These are phyloP conservation scores for Trichoderma endophyticum DNA, from an alignment of 2,329 filamentous ascomycete genomes.

Conservation along the genomic window DNA sequence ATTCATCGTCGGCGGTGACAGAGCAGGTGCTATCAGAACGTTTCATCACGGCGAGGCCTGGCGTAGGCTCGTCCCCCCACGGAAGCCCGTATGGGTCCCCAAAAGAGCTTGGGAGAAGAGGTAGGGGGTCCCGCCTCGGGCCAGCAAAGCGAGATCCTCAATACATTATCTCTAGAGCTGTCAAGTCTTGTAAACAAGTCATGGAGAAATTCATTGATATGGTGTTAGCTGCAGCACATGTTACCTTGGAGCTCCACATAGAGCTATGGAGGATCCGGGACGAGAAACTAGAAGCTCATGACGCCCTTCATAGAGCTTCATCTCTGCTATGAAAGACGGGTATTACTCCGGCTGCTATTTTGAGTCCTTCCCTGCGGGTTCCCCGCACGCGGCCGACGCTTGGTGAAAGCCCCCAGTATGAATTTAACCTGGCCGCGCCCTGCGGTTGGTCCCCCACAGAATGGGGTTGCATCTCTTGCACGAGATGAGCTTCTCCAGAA, in stretches of 20 bases:
- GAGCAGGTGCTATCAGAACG: constrained; percentile 3
- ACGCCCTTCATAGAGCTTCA: neutral
- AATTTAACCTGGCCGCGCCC: neutral
- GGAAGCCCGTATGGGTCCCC: neutral
- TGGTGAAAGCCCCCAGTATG: neutral
- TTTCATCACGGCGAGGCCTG: constrained; percentile 9
- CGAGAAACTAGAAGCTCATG: neutral
- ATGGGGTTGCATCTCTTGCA: neutral
- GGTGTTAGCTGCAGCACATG: neutral
- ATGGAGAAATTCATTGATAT: neutral
- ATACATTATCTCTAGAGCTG: neutral
- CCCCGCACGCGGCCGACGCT: neutral
- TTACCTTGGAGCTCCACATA: neutral
- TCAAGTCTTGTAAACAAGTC: neutral
- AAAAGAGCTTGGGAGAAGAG: neutral
- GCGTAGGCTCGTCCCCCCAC: neutral
- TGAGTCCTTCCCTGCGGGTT: neutral
- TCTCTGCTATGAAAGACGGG: neutral
- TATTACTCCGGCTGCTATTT: neutral
- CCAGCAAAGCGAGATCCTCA: neutral
- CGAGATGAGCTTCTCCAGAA: neutral
- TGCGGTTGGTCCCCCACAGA: constrained; percentile 9
- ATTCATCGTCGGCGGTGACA: neutral
- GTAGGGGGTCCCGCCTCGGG: neutral
- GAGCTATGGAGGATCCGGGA: neutral